Evolutionary conservation across 371 early-diverging fungal species (phyloP).

Genomic region (Nematocida major): DNA sequence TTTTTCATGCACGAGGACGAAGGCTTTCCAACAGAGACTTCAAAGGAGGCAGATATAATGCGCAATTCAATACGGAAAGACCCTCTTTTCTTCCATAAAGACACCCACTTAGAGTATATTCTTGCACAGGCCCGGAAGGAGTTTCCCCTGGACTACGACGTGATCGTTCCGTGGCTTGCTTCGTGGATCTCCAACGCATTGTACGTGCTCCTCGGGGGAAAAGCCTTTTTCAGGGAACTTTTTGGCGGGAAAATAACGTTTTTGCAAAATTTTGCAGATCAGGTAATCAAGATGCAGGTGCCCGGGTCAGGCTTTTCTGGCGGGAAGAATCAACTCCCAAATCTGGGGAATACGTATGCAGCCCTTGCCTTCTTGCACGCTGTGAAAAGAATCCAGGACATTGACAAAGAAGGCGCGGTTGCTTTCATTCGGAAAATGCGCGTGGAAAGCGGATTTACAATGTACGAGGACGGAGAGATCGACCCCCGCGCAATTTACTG

Average conservation of each 20-base stretch:
- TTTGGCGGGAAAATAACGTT: neutral
- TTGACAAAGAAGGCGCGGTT: conserved; percentile 67
- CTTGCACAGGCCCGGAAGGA: neutral
- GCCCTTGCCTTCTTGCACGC: conserved; percentile 9
- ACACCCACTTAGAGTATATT: conserved; percentile 16
- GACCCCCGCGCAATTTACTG: conserved; percentile 85
- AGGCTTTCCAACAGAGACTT: conserved; percentile 36
- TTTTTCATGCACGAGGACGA: conserved; percentile 44
- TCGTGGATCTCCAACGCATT: conserved; percentile 28
- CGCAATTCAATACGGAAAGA: neutral
- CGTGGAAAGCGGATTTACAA: conserved; percentile 76
- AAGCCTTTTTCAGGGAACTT: conserved; percentile 1
- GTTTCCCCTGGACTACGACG: neutral
- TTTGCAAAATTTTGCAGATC: conserved; percentile 1
- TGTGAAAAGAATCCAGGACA: neutral
- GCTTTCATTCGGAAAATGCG: conserved; percentile 74
- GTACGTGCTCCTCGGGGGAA: conserved; percentile 36
- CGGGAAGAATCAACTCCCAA: neutral
- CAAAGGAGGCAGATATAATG: conserved; percentile 24
- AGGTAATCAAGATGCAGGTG: neutral
- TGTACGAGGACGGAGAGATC: conserved; percentile 81
- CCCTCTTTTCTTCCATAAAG: conserved; percentile 4
- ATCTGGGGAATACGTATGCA: conserved; percentile 44
- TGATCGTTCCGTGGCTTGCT: conserved; percentile 23
- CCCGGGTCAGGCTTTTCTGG: conserved; percentile 6